Conservation (phyloP, 306 rosid species). For the peach (Prunus persica) region DNA sequence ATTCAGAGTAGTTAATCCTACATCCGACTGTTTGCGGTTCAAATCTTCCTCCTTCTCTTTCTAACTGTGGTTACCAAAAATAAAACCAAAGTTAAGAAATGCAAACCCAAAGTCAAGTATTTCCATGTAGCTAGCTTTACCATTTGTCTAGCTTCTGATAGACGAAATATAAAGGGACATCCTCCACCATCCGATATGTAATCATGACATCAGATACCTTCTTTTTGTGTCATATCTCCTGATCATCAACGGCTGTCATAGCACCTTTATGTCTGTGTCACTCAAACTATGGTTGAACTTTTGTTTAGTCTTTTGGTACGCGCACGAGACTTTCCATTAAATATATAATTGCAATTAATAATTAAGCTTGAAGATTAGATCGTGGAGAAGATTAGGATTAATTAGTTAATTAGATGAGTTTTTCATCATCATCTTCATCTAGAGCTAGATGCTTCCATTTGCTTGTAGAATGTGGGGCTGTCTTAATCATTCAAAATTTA, state of each 20-base stretch:
- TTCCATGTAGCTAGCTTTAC: slow-evolving; percentile 15
- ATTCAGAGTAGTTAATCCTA: too few species aligned
- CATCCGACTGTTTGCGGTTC: too few species aligned
- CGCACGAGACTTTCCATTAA: neutral
- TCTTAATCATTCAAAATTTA: neutral
- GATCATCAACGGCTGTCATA: slow-evolving; percentile 24
- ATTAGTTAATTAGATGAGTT: neutral
- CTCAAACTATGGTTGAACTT: neutral
- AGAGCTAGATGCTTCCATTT: neutral
- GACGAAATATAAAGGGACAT: slow-evolving; percentile 14
- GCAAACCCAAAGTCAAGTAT: neutral
- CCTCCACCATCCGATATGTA: slow-evolving; percentile 12
- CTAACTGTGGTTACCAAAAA: slow-evolving; percentile 24
- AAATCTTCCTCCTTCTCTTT: neutral
- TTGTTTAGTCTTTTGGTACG: neutral
- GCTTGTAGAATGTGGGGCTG: neutral
- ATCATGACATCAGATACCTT: slow-evolving; percentile 27
- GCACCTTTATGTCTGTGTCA: slow-evolving; percentile 6
- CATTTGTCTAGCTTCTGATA: neutral
- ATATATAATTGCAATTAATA: neutral
- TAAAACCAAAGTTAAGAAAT: neutral
- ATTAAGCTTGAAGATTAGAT: slow-evolving; percentile 4
- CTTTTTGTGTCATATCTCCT: neutral
- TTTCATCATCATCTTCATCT: neutral
- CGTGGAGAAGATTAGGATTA: neutral